Evolutionary conservation across 805 yeast genomes (phyloP).

Genomic region (Torulaspora delbrueckii): DNA sequence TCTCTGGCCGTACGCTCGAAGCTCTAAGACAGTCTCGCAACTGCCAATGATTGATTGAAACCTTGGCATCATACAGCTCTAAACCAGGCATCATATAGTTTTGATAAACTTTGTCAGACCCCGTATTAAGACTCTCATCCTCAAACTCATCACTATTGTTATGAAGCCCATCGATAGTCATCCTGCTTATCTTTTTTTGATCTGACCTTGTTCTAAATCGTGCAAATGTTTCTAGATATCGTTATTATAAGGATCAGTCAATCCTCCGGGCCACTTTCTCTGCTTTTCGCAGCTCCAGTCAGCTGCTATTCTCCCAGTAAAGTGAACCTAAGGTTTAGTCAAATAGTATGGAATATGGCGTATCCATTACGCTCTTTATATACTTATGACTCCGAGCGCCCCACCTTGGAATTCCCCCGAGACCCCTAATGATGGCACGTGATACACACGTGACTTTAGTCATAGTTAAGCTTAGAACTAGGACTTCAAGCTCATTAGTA

Average conservation of each 20-base stretch:
- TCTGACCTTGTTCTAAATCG: not conserved
- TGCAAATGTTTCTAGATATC: slow-evolving; percentile 5
- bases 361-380: not conserved
- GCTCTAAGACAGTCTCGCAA: slow-evolving; percentile 66
- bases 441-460: not conserved
- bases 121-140: slow-evolving; percentile 25
- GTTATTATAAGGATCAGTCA: not conserved
- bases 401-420: not conserved
- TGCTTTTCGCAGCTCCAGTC: not conserved
- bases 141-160: slow-evolving; percentile 20
- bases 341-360: not conserved
- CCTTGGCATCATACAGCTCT: slow-evolving; percentile 31
- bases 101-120: slow-evolving; percentile 31
- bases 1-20: slow-evolving; percentile 39
- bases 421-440: not conserved
- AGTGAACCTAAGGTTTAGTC: not conserved
- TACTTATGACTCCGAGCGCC: not conserved
- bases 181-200: not conserved
- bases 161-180: slow-evolving; percentile 21
- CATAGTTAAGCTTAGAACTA: slow-evolving; percentile 2
- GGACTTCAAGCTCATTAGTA: slow-evolving; percentile 33
- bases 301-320: not conserved
- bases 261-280: not conserved
- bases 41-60: slow-evolving; percentile 63
- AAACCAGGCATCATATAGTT: slow-evolving; percentile 33